Evolutionary conservation across 768 basidiomycete genomes (phyloP).

Genomic region (Termitomyces sp.): DNA sequence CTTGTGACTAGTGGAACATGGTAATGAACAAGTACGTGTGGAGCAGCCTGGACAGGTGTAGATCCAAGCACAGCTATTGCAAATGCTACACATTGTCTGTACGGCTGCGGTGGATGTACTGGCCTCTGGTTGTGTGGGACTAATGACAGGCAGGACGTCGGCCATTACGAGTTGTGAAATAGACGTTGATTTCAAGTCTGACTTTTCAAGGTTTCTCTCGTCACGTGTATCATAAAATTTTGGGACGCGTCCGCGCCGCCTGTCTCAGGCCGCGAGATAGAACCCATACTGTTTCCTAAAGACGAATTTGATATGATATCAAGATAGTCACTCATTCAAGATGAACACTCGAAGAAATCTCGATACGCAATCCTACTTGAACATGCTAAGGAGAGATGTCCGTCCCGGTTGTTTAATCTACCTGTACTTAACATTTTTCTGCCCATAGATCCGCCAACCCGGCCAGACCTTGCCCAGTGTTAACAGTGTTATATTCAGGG

Average conservation of each 20-base stretch:
- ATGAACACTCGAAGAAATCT: not conserved
- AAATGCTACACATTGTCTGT: conserved; percentile 44
- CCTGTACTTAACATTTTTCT: no score
- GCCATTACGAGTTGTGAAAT: conserved; percentile 6
- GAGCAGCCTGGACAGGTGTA: conserved; percentile 82
- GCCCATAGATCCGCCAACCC: not conserved
- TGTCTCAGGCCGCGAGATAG: no score
- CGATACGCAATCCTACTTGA: not conserved
- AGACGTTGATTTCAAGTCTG: not conserved
- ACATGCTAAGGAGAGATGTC: no score
- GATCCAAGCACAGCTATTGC: conserved; percentile 43
- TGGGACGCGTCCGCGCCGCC: not conserved
- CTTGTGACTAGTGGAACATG: conserved; percentile 73
- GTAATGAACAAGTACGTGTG: conserved; percentile 67
- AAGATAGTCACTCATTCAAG: no score
- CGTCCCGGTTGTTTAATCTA: no score
- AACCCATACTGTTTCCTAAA: no score
- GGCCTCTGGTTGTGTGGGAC: conserved; percentile 12
- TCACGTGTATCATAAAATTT: not conserved
- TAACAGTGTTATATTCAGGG: not conserved
- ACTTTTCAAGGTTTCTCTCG: not conserved
- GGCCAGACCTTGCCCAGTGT: no score
- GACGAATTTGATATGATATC: no score
- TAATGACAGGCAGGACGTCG: not conserved
- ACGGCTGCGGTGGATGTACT: conserved; percentile 16